Base-by-base conservation (phyloP, 2,329 filamentous ascomycete genomes). In the Sclerotinia trifoliorum region DNA sequence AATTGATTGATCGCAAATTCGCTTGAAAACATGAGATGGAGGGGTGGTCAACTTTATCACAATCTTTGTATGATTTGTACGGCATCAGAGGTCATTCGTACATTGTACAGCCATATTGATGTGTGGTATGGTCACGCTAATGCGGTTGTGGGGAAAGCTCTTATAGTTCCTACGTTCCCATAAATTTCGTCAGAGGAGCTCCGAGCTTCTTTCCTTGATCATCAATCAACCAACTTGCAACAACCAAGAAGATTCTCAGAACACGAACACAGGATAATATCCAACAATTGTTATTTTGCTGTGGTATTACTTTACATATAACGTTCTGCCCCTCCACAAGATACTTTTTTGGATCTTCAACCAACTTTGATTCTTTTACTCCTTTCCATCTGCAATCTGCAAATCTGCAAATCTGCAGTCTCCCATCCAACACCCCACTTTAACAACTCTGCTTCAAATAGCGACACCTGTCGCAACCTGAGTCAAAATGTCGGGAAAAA, bases 401-500 rank as follows among this genome's bases (percentile, higher is more conserved):
- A 39, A n/a, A n/a, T n/a, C n/a, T n/a, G n/a, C n/a, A n/a, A n/a
- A n/a, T 32, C 46, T 39, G 60, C 60, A 51, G 46, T 39, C n/a
- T 51, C 46, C 29, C 60, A 51, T n/a, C 54, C 39, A n/a, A n/a
- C n/a, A 39, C 32, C 42, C 60, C 46, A 57, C 35, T 55, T 62
- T 48, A 55, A 48, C 44, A 52, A 26, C 35, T 54, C 29, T 39
- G 46, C 15, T 48, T 42, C 19, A 39, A 19, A 67, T 51, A 42
- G 61, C 60, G 51, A 63, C 54, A 44, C 48, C 60, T 32, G 64
- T 39, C 67, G 49, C 52, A 57, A 29, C 44, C 17, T 49, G 44
- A 67, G 15, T 51, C 67, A 69, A 63, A 42, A 74, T 74, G 73
- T 67, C 70, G 29, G 68, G 51, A 29, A 65, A 72, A 66, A 68